Evolutionary conservation across 148 eudicot genomes (phyloP).

Genomic region (Selenicereus undatus): DNA sequence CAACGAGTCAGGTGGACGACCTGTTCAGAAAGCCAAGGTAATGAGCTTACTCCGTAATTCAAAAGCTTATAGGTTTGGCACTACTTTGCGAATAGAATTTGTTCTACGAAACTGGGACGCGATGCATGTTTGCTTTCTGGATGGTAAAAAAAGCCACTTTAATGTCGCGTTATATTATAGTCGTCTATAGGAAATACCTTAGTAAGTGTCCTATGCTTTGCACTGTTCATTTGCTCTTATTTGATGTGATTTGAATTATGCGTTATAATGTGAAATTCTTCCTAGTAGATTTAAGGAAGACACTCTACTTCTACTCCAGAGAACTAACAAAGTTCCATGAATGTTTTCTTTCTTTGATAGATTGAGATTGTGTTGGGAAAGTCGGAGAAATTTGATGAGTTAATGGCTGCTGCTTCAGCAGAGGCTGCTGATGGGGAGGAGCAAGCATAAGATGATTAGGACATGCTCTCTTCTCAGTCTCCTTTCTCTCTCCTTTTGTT

Average conservation of each 20-base stretch:
- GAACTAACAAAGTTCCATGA: not conserved
- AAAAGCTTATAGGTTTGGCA: not conserved
- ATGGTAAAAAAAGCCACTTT: not conserved
- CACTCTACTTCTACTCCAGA: no score
- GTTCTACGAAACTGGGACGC: not conserved
- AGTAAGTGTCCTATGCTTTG: no score
- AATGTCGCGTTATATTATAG: no score
- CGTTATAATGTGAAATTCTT: not conserved
- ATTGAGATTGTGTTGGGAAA: conserved; percentile 77
- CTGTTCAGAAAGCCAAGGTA: conserved; percentile 79
- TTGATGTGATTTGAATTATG: no score
- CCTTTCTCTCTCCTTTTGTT: not conserved
- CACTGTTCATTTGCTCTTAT: no score
- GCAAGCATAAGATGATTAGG: conserved; percentile 17
- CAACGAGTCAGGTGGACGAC: conserved; percentile 62
- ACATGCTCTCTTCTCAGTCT: not conserved
- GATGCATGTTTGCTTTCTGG: not conserved
- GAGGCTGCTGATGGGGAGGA: conserved; percentile 48
- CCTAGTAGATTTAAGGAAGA: not conserved
- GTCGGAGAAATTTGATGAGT: conserved; percentile 77
- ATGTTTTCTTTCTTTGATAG: conserved; percentile 25
- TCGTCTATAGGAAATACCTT: no score
- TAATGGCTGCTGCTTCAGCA: conserved; percentile 75
- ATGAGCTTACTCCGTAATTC: not conserved
- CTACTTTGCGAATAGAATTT: not conserved